A percentile compares a stretch with the other conserved stretches of the same genome.
phyloP scores from a whole-genome alignment of 2,329 filamentous ascomycete species.

The Colletotrichum lupini region DNA sequence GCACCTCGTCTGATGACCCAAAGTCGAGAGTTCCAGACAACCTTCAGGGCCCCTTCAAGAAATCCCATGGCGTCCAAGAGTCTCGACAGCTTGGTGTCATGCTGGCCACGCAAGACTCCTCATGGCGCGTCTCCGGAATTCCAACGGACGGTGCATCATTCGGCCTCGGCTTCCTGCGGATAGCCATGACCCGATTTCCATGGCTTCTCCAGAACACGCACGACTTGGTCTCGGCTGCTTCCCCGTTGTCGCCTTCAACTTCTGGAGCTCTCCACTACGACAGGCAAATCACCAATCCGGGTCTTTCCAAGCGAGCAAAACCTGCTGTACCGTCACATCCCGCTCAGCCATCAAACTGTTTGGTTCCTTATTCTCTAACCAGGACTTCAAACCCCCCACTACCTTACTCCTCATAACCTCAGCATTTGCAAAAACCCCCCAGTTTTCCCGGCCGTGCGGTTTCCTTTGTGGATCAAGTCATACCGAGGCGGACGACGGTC shows the following conservation, averaged over 20 bases:
- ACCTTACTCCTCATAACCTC: conserved; percentile 4
- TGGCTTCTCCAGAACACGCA: not conserved
- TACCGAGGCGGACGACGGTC: conserved; percentile 10
- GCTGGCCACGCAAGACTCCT: conserved; percentile 24
- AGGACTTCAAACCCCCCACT: not conserved
- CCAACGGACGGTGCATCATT: not conserved
- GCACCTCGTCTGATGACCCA: conserved; percentile 20
- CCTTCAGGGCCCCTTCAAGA: not conserved
- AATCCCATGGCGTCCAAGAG: not conserved
- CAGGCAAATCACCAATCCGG: not conserved
- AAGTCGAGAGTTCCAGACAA: conserved; percentile 16
- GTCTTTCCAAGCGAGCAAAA: not conserved
- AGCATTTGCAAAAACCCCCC: not conserved
- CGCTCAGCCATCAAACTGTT: not conserved
- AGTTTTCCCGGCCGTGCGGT: conserved; percentile 7
- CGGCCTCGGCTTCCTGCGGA: conserved; percentile 10
- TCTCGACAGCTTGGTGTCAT: not conserved
- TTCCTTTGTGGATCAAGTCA: conserved; percentile 17
- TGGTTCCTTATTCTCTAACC: not conserved
- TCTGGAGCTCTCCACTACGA: not conserved
- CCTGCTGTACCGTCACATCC: not conserved
- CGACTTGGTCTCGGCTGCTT: not conserved
- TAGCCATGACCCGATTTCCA: conserved; percentile 14
- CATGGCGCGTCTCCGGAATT: conserved; percentile 3
- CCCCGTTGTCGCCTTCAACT: not conserved